Evolutionary conservation across 805 yeast species (phyloP).

Genomic region (Ogataea paradorogensis): DNA sequence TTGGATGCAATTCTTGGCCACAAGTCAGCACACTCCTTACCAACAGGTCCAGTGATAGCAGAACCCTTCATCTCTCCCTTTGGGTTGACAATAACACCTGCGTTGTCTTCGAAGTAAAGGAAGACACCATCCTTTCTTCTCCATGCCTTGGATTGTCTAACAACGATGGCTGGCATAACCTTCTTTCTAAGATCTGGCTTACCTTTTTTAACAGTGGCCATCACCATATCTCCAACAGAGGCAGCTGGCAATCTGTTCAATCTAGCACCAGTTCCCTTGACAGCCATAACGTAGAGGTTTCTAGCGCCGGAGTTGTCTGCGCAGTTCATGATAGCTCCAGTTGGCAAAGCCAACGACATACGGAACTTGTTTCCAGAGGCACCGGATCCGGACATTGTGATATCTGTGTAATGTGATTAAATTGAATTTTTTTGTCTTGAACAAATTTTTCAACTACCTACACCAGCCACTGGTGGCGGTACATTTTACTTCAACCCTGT

Average conservation of each 20-base stretch:
- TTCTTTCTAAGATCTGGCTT: constrained; percentile 99
- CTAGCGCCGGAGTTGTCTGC: constrained; percentile 99
- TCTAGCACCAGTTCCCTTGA: constrained; percentile 99
- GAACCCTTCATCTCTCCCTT: constrained; percentile 99
- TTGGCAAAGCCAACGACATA: constrained; percentile 99
- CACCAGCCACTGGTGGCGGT: constrained; percentile 8
- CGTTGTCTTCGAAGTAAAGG: constrained; percentile 99
- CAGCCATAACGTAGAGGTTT: constrained; percentile 97
- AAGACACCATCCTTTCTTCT: constrained; percentile 99
- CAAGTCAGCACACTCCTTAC: constrained; percentile 99
- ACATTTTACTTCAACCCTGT: constrained; percentile 2
- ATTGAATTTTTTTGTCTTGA: constrained; percentile 4
- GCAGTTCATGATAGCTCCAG: constrained; percentile 99
- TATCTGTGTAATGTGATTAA: constrained; percentile 10
- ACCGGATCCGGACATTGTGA: constrained; percentile 78
- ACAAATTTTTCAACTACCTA: constrained; percentile 8
- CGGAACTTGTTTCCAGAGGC: constrained; percentile 99
- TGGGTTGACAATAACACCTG: constrained; percentile 99
- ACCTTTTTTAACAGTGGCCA: constrained; percentile 99
- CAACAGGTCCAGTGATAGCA: constrained; percentile 99
- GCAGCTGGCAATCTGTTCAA: constrained; percentile 99
- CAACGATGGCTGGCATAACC: constrained; percentile 99
- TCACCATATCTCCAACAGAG: constrained; percentile 99
- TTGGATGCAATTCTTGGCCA: constrained; percentile 99
- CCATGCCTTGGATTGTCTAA: constrained; percentile 99